Base-by-base conservation (phyloP, 192 early-diverging fungal species). In the Umbelopsis isabellina region DNA sequence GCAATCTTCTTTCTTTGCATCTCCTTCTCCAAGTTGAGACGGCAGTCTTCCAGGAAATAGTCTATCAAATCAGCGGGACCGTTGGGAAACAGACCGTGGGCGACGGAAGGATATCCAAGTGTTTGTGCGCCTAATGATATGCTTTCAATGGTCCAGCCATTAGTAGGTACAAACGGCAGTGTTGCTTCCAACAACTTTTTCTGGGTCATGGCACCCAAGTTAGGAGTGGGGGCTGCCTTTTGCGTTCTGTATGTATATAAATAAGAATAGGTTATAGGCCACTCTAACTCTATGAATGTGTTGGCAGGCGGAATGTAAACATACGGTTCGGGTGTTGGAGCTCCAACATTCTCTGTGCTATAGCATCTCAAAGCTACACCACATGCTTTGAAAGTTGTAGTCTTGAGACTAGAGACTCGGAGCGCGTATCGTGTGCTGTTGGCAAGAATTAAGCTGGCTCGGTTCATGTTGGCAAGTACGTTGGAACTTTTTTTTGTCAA, bases 91-190 rank as follows among this genome's bases (percentile, higher is more conserved):
- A 94, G 73, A 13, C 91, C 91, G 50, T 93, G 91, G 9, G 87
- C 81, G 52, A 91, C 86, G 4, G 87, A 73, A 16, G 93, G 88
- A 68, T 89, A 90, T 27, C 91, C 93, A 35, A 92, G 79, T 11
- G 81, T 81, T 35, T 80, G 75, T 66, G 91, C 87, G 13, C 88
- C 95, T 11, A 81, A 83, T 7, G 74, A 68, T 0, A 98, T 72
- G 1, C 90, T 85, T 20, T 84, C 68, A n/a, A 79, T 80, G 0
- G 91, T 88, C 93, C 93, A 98, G 30, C 95, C 95, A 69, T 88
- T 65, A 61, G 81, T 48, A 45, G 88, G 83, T 2, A 96, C 92
- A 68, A 88, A 85, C 30, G 79, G 72, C 46, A 96, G 74, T 0
- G 95, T 86, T 0, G 80, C 82, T 46, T 86, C 82, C 30, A 94